Evolutionary conservation across 148 eudicot species (phyloP), one percentile per base, ranked within the genome.

Genomic region (Gaultheria prostrata): DNA sequence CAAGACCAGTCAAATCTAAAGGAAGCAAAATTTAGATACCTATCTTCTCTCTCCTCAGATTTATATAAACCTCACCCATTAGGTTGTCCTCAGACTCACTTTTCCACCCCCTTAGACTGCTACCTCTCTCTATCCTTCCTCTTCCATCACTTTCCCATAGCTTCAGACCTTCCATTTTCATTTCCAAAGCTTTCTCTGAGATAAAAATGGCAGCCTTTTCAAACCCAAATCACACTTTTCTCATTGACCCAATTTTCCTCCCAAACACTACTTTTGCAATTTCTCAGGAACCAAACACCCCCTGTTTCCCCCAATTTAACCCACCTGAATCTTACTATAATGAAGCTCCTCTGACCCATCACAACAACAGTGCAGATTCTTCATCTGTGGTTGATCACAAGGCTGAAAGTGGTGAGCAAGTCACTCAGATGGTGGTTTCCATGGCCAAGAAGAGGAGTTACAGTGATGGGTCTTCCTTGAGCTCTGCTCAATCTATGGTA

Each of bases 401-500:
- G 51, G 67, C 63, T 49, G 88, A 84, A 15, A 84, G 87, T 79
- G 78, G 63, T 13, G 85, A 88, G 53, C 86, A 91, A 72, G 72
- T 82, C 33, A 73, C 71, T 54, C 88, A 75, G 26, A 79, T 39
- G 45, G 26, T 33, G 21, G 65, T 15, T 49, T 67, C 83, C 82
- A 13, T 57, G 85, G 84, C 53, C 24, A 90, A 81, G 65, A 92
- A 90, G 86, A 90, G 88, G 84, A 90, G 85, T 24, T 49, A 76
- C 24, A 61, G 45, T 48, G 76, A 85, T 76, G 87, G 83, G 77
- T 88, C 86, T 81, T 87, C 90, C 80, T 74, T 81, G 6, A 84
- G 49, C 82, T 88, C 88, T 88, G 84, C 86, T 84, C 86, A 85
- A 72, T 87, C 89, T 28, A 90, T 89, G 92, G 94, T 91, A 84